Evolutionary conservation across 2,329 filamentous ascomycete genomes (phyloP).

Genomic region (Leptographium radiaticola): DNA sequence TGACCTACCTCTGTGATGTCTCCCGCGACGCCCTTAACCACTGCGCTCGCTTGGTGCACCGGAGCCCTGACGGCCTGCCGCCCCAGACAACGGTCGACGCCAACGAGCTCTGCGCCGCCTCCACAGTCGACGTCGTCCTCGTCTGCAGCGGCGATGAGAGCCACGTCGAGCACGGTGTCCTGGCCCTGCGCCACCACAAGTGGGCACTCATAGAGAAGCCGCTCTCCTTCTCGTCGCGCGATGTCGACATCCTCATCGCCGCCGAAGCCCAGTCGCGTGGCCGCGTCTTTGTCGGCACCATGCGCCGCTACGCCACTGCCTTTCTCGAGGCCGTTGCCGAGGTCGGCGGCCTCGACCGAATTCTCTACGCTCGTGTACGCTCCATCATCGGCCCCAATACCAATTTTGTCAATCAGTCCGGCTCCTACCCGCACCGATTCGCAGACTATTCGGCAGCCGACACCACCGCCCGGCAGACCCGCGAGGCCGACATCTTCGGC

Average conservation of each 20-base stretch:
- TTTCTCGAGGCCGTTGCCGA: slow-evolving; percentile 35
- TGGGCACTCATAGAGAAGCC: slow-evolving; percentile 48
- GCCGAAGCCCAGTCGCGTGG: slow-evolving; percentile 31
- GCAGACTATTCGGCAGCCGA: slow-evolving; percentile 23
- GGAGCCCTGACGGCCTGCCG: neutral
- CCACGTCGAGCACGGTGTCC: slow-evolving; percentile 37
- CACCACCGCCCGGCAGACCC: slow-evolving; percentile 11
- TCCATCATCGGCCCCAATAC: slow-evolving; percentile 38
- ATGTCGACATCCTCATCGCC: slow-evolving; percentile 31
- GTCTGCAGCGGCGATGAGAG: slow-evolving; percentile 39
- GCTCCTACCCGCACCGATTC: slow-evolving; percentile 30
- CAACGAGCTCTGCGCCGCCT: slow-evolving; percentile 26
- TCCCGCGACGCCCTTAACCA: slow-evolving; percentile 21
- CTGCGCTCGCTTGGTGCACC: slow-evolving; percentile 14
- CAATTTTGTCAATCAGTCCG: slow-evolving; percentile 32
- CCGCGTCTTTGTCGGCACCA: slow-evolving; percentile 11
- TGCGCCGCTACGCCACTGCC: neutral
- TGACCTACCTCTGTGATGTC: slow-evolving; percentile 37
- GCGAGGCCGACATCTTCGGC: slow-evolving; percentile 15
- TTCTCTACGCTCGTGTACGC: slow-evolving; percentile 39
- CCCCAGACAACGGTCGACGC: slow-evolving; percentile 23
- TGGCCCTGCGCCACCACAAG: slow-evolving; percentile 40
- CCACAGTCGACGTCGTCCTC: slow-evolving; percentile 39
- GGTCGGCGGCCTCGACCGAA: slow-evolving; percentile 33
- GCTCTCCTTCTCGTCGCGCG: slow-evolving; percentile 32